Base-by-base conservation (phyloP, 495 filamentous ascomycete species). In the Hypoxylon fragiforme region DNA sequence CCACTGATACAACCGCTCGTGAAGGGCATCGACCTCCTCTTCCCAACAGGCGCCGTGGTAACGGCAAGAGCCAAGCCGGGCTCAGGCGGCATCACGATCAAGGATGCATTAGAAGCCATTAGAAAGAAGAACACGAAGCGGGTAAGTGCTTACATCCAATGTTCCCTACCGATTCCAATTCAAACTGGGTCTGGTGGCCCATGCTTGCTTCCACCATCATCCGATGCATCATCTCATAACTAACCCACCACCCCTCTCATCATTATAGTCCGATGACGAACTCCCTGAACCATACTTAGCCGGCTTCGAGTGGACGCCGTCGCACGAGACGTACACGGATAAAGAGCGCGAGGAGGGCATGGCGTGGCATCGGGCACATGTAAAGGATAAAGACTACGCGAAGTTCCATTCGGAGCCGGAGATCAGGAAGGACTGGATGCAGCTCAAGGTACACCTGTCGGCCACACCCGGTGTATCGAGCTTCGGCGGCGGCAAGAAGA, bases 81-180 rank as follows among this genome's bases (percentile, higher is more conserved):
- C n/a, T n/a, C n/a, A n/a, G n/a, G n/a, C n/a, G n/a, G 91, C 28
- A 90, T 96, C 57, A 96, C 91, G 31, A 89, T 96, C 77, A 95
- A 95, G 76, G 91, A 96, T 72, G 91, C 90, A 47, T 68, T 95
- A 66, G 90, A 95, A 70, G 91, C 88, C 60, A 96, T 96, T 76
- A 77, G 94, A 80, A 95, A 95, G 77, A 82, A 87, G 59, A 94
- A 85, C 79, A 92, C 92, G 80, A 96, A 95, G 84, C 85, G 90
- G 85, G 91, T 89, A 74, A 51, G 73, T 63, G 7, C n/a, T 18
- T 26, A 2, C 30, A 11, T 14, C 11, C 11, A 3, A 13, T 38
- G 12, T 13, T 41, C 15, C n/a, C 13, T 35, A 12, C 6, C 31
- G 31, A 34, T 7, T 34, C 31, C 7, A 34, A 12, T 12, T 7